Evolutionary conservation across 495 filamentous ascomycete species (phyloP).

Genomic region (Xylaria castorea): DNA sequence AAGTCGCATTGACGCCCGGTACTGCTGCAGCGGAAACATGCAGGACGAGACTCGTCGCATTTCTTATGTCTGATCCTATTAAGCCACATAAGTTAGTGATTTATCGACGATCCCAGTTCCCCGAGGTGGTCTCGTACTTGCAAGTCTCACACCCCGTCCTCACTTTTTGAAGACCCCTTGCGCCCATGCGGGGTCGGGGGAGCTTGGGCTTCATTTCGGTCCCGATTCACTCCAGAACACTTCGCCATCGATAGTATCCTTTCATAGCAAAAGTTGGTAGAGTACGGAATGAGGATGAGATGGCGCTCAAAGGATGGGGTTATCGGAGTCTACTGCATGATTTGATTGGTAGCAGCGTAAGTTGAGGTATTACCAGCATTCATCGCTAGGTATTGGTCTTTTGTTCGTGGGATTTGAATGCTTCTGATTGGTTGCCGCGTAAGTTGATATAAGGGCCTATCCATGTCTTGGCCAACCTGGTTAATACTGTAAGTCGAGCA

Average conservation of each 20-base stretch:
- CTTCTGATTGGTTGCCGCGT: conserved; percentile 11
- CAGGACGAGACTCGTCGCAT: conserved; percentile 60
- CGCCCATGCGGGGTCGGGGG: conserved; percentile 12
- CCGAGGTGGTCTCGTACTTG: not conserved
- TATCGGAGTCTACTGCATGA: not conserved
- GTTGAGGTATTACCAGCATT: not conserved
- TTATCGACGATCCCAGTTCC: not conserved
- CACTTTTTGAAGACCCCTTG: conserved; percentile 9
- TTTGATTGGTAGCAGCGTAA: conserved; percentile 13
- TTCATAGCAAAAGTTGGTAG: not conserved
- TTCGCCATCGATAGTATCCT: too few species aligned
- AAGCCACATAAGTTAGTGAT: not conserved
- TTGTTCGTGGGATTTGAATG: not conserved
- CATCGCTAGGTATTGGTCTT: not conserved
- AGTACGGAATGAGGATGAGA: not conserved
- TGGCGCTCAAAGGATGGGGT: conserved; percentile 1
- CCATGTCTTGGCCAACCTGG: not conserved
- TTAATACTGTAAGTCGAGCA: not conserved
- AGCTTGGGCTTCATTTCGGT: not conserved
- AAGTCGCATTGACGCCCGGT: conserved; percentile 52
- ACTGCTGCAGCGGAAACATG: conserved; percentile 56
- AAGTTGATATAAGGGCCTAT: conserved; percentile 1
- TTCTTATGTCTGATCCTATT: conserved; percentile 42
- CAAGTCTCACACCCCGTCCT: conserved; percentile 13
- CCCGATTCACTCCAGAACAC: not conserved